Percentiles rank a stretch among this genome's conserved stretches.
Evolutionary conservation across 2,329 filamentous ascomycete species (phyloP).

Genomic region (Magnaporthales sp.): DNA sequence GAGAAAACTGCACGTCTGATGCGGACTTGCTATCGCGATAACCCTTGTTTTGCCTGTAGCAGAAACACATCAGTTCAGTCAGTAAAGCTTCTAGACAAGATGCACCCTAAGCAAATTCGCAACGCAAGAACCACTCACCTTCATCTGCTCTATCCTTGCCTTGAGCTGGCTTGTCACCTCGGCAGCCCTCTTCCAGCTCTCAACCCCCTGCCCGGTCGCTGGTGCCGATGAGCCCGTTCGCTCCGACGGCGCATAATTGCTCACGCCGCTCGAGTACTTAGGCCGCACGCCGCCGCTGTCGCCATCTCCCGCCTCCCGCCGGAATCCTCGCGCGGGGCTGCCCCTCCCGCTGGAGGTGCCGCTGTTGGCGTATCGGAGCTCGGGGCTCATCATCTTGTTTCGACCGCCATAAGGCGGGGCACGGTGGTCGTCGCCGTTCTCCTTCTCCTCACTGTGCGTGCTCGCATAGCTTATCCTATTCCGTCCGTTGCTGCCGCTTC

Average conservation of each 20-base stretch:
- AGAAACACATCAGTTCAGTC: background rate
- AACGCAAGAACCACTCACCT: conserved; percentile 37
- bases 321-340: conserved; percentile 49
- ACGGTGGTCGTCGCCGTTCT: conserved; percentile 43
- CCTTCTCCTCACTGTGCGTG: conserved; percentile 66
- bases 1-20: background rate
- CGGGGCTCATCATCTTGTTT: conserved; percentile 46
- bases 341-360: conserved; percentile 45
- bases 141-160: conserved; percentile 98
- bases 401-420: conserved; percentile 24
- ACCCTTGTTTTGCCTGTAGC: conserved; percentile 1
- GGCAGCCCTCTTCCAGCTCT: conserved; percentile 95
- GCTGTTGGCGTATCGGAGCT: conserved; percentile 41
- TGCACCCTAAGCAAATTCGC: background rate
- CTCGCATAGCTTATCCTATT: conserved; percentile 57
- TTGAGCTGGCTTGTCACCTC: conserved; percentile 98
- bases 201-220: conserved; percentile 49
- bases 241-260: conserved; percentile 9
- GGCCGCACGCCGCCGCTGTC: conserved; percentile 20
- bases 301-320: conserved; percentile 22
- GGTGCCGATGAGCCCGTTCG: conserved; percentile 10
- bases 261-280: conserved; percentile 10
- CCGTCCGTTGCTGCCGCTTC: conserved; percentile 19
- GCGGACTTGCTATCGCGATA: background rate
- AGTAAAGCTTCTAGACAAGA: background rate